Conservation (phyloP, 805 yeast species). For the Candida takata region DNA sequence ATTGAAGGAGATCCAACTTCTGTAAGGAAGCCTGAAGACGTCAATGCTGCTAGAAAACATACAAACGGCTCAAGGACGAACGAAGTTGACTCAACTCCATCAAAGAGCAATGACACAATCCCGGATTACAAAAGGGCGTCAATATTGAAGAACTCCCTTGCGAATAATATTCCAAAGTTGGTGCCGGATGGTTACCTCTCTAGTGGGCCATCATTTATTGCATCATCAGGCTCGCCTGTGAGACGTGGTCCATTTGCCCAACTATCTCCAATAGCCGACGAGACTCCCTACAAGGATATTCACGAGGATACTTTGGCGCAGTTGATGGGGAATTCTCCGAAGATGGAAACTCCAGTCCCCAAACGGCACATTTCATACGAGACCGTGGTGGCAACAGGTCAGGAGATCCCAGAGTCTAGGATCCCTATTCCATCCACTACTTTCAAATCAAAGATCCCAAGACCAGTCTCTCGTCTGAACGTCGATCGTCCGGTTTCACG, state of each 20-base stretch:
- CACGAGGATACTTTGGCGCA: conserved; percentile 10
- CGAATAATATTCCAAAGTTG: background rate
- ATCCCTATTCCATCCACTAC: conserved; percentile 8
- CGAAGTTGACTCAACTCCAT: conserved; percentile 10
- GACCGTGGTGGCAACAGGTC: conserved; percentile 1
- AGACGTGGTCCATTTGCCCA: conserved; percentile 1
- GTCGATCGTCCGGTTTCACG: conserved; percentile 11
- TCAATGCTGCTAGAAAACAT: conserved; percentile 6
- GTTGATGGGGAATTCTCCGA: conserved; percentile 6
- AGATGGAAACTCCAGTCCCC: conserved; percentile 17
- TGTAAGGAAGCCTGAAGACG: conserved; percentile 16
- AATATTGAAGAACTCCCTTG: conserved; percentile 9
- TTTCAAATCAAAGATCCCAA: conserved; percentile 17
- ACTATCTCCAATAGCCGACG: background rate
- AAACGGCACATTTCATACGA: conserved; percentile 9
- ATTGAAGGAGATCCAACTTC: conserved; percentile 28
- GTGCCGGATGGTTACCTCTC: background rate
- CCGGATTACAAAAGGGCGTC: conserved; percentile 12
- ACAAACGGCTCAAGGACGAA: conserved; percentile 12
- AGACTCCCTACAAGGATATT: conserved; percentile 4
- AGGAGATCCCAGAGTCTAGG: conserved; percentile 4
- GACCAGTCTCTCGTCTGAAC: conserved; percentile 18
- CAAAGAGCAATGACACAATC: conserved; percentile 8
- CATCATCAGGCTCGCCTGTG: background rate
- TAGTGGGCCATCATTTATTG: background rate